A percentile compares a stretch with the other conserved stretches of the same genome.
Evolutionary conservation across 2,329 filamentous ascomycete genomes (phyloP).

Genomic region (Scytalidium sp.): DNA sequence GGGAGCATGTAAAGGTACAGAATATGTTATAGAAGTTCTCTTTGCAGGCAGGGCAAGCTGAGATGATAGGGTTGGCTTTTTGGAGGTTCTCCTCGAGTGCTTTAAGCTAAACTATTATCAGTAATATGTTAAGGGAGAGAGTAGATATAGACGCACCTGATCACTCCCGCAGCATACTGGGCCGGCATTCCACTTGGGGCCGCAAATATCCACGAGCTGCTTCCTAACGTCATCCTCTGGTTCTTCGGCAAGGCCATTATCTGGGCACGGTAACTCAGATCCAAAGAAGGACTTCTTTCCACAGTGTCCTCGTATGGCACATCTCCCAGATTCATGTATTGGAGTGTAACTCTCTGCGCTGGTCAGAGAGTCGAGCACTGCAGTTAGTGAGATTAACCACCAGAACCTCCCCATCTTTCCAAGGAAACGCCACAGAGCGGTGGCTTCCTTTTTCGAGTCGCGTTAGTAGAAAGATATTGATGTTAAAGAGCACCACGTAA

Average conservation of each 20-base stretch:
- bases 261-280: slow-evolving; percentile 84
- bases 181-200: slow-evolving; percentile 78
- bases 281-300: slow-evolving; percentile 90
- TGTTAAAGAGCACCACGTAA: too few species aligned
- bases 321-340: slow-evolving; percentile 82
- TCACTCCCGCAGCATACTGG: slow-evolving; percentile 81
- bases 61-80: slow-evolving; percentile 83
- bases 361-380: slow-evolving; percentile 15
- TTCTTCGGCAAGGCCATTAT: slow-evolving; percentile 78
- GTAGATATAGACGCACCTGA: slow-evolving; percentile 55
- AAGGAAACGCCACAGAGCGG: slow-evolving; percentile 12
- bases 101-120: slow-evolving; percentile 56
- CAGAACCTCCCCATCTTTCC: slow-evolving; percentile 17
- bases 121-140: neutral
- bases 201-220: slow-evolving; percentile 82
- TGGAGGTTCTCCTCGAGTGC: slow-evolving; percentile 80
- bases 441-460: neutral
- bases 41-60: slow-evolving; percentile 93
- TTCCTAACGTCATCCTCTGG: slow-evolving; percentile 70
- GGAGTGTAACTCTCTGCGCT: slow-evolving; percentile 30
- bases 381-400: slow-evolving; percentile 14
- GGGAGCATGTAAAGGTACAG: slow-evolving; percentile 97
- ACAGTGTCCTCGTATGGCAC: slow-evolving; percentile 87
- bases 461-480: neutral
- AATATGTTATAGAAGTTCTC: slow-evolving; percentile 99